Evolutionary conservation across 768 basidiomycete species (phyloP).

Genomic region (Pulveroboletus ravenelii): DNA sequence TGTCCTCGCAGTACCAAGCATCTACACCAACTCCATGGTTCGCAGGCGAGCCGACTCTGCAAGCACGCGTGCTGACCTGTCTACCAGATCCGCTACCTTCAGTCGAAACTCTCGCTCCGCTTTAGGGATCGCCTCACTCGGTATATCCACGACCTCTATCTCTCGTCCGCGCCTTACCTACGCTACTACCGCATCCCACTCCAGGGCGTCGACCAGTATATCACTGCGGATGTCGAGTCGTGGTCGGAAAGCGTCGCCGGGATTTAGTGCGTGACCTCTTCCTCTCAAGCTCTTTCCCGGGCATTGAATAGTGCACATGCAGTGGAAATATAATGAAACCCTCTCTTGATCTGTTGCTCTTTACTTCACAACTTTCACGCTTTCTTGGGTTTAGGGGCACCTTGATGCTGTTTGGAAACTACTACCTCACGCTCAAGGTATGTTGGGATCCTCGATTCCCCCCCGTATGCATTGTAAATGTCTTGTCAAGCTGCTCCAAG

Average conservation of each 20-base stretch:
- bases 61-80: neutral
- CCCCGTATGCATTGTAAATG: neutral
- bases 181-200: slow-evolving; percentile 63
- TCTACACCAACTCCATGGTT: slow-evolving; percentile 95
- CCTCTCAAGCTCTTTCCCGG: neutral
- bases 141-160: slow-evolving; percentile 89
- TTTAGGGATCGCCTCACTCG: slow-evolving; percentile 84
- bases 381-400: slow-evolving; percentile 87
- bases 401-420: slow-evolving; percentile 72
- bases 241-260: slow-evolving; percentile 85
- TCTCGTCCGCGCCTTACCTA: slow-evolving; percentile 66
- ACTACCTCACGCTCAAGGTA: slow-evolving; percentile 71
- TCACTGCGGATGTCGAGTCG: slow-evolving; percentile 87
- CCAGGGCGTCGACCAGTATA: slow-evolving; percentile 85
- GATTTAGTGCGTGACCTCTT: slow-evolving; percentile 67
- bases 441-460: neutral
- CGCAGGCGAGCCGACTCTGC: neutral
- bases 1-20: slow-evolving; percentile 83
- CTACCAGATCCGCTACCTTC: slow-evolving; percentile 79
- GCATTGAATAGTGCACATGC: neutral
- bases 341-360: slow-evolving; percentile 82
- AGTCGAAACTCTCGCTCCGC: slow-evolving; percentile 77
- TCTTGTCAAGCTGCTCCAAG: slow-evolving; percentile 52
- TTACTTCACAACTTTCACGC: slow-evolving; percentile 85
- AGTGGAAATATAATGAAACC: slow-evolving; percentile 95